Evolutionary conservation across 2,329 filamentous ascomycete genomes (phyloP).

Genomic region (Lasiodiplodia citricola): DNA sequence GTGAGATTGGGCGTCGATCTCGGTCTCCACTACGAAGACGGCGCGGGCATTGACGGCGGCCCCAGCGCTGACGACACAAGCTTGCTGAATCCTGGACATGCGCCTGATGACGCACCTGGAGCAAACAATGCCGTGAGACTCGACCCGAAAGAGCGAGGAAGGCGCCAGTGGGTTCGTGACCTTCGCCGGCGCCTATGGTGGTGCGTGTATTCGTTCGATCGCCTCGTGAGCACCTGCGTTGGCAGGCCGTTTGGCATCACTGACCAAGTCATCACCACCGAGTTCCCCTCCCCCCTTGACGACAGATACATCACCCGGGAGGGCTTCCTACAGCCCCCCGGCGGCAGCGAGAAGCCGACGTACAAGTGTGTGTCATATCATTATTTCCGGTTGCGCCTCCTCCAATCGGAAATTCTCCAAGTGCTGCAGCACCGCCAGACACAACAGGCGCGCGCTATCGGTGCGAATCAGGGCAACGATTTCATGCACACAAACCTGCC

Average conservation of each 20-base stretch:
- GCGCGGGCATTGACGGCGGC: slow-evolving; percentile 66
- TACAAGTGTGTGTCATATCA: slow-evolving; percentile 93
- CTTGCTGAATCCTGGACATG: slow-evolving; percentile 43
- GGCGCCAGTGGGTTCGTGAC: slow-evolving; percentile 84
- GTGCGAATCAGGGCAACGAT: slow-evolving; percentile 68
- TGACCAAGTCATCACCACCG: slow-evolving; percentile 95
- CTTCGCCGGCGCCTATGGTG: slow-evolving; percentile 89
- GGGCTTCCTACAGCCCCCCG: slow-evolving; percentile 69
- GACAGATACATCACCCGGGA: slow-evolving; percentile 84
- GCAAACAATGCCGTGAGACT: slow-evolving; percentile 39
- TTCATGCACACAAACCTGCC: slow-evolving; percentile 80
- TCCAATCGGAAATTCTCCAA: slow-evolving; percentile 95
- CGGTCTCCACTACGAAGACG: slow-evolving; percentile 91
- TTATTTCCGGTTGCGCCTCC: slow-evolving; percentile 84
- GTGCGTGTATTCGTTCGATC: slow-evolving; percentile 94
- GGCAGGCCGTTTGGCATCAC: slow-evolving; percentile 91
- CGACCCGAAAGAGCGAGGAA: slow-evolving; percentile 64
- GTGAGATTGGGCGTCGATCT: slow-evolving; percentile 89
- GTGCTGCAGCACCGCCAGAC: slow-evolving; percentile 92
- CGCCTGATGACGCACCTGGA: slow-evolving; percentile 29
- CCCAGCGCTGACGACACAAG: slow-evolving; percentile 45
- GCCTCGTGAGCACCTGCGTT: slow-evolving; percentile 93
- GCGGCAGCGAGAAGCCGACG: slow-evolving; percentile 67
- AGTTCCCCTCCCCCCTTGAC: slow-evolving; percentile 87
- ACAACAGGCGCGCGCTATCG: slow-evolving; percentile 72